A percentile compares a stretch with the other conserved stretches of the same genome.
Evolutionary conservation across 1,139 yeast genomes (phyloP).

Genomic region (Taiozyma onychis): DNA sequence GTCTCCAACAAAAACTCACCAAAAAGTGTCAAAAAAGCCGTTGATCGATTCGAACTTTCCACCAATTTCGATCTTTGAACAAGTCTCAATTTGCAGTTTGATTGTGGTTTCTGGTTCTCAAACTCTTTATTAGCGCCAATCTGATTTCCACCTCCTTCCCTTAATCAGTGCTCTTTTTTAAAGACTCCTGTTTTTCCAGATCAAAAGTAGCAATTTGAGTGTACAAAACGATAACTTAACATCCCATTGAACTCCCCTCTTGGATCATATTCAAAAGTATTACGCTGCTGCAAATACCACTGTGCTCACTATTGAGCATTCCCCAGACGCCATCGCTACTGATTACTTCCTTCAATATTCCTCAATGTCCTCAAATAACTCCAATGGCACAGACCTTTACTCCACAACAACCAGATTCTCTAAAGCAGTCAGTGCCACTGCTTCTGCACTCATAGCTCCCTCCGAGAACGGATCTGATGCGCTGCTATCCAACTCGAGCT

Average conservation of each 20-base stretch:
- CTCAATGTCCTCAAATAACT: constrained; percentile 1
- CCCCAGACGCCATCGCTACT: background rate
- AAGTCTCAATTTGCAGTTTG: background rate
- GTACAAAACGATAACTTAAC: background rate
- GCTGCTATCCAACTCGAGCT: constrained; percentile 34
- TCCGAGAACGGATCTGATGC: constrained; percentile 24
- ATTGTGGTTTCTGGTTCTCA: background rate
- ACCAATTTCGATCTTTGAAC: background rate
- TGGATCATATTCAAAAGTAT: background rate
- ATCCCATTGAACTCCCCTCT: too few species aligned
- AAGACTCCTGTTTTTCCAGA: background rate
- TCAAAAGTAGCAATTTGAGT: background rate
- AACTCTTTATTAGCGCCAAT: background rate
- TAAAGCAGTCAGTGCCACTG: constrained; percentile 39
- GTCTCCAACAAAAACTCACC: background rate
- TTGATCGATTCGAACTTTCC: background rate
- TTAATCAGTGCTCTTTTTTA: too few species aligned
- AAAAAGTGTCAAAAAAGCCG: background rate
- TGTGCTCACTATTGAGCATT: background rate
- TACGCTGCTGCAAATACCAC: too few species aligned
- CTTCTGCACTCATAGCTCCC: constrained; percentile 35
- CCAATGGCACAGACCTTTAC: constrained; percentile 20
- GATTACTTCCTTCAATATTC: background rate
- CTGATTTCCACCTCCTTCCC: too few species aligned
- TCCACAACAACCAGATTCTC: constrained; percentile 27